Evolutionary conservation across 169 alveolate species (phyloP), one percentile per base, ranked within the genome.

Genomic region (Eimeria mitis): DNA sequence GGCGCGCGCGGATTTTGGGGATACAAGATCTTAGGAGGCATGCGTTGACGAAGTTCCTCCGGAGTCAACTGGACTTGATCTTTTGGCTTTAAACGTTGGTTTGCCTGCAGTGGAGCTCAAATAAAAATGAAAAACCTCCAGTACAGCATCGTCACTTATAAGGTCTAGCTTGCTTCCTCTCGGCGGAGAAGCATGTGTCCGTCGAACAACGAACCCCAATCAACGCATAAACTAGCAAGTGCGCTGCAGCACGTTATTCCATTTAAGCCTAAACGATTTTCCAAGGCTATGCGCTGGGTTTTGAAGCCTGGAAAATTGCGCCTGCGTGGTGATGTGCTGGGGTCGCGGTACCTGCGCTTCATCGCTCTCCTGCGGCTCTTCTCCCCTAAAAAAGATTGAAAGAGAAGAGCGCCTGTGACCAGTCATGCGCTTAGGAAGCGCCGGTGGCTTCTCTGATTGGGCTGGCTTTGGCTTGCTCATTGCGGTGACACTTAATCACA

Each of bases 1-100:
- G 99, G 98, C n/a, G 99, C 99, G 65, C 97, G 97, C 28, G 99
- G 98, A 94, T 98, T 97, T 70, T 97, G 97, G 21, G 99, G 97
- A 63, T 96, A 95, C 88, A 98, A 97, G 87, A 98, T 96, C 85
- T 97, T 96, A 16, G 98, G 97, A 23, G 98, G 97, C 96, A 97
- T 95, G 59, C 97, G 98, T 90, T 97, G 98, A 65, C 96, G 96
- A 19, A 97, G 95, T 94, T 97, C 98, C 73, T 97, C 97, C 23
- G 95, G 95, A 14, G 95, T 95, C 68, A 95, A 84, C 73, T 95
- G 89, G 23, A 95, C 87, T 76, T 95, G 96, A 71, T 95, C 97
- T 78, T 95, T 83, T 16, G 95, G 97, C 87, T 89, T 85, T 47
- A 95, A 78, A 42, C 91, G 83, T 81, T 73, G 91, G 34, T 87